These are phyloP conservation scores for Thelonectria discophora DNA, from an alignment of 2,329 filamentous ascomycete species.

Conservation along the genomic window DNA sequence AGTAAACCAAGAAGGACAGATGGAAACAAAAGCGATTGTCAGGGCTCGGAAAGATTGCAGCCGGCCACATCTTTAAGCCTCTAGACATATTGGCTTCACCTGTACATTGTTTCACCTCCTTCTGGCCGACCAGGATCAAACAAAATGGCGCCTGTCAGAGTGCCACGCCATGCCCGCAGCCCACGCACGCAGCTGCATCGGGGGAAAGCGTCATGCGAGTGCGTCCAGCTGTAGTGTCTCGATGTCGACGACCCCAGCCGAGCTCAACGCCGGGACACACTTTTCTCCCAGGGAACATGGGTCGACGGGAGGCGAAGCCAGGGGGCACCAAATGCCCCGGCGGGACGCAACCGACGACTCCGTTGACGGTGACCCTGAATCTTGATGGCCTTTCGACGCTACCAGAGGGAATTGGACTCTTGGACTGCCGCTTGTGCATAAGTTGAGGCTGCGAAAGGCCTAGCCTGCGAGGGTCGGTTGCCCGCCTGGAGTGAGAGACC, in stretches of 20 bases:
- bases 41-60: slow-evolving; percentile 6
- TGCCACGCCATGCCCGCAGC: background rate
- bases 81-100: background rate
- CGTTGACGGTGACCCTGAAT: slow-evolving; percentile 16
- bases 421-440: slow-evolving; percentile 15
- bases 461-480: slow-evolving; percentile 3
- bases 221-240: background rate
- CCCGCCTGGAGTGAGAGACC: slow-evolving; percentile 3
- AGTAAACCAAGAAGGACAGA: background rate
- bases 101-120: background rate
- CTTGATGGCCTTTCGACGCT: slow-evolving; percentile 4
- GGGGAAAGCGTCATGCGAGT: background rate
- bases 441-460: slow-evolving; percentile 6
- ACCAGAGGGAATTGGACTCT: background rate
- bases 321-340: slow-evolving; percentile 24
- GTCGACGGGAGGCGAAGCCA: slow-evolving; percentile 11
- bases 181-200: background rate
- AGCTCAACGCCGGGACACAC: background rate
- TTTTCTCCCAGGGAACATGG: slow-evolving; percentile 10
- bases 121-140: slow-evolving; percentile 9
- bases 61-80: slow-evolving; percentile 21
- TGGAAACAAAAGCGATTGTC: background rate
- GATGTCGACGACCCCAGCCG: slow-evolving; percentile 5
- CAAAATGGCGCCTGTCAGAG: slow-evolving; percentile 13
- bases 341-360: slow-evolving; percentile 20